Conservation (phyloP, 2,329 filamentous ascomycete genomes). For the Pseudocercospora pini-densiflorae region DNA sequence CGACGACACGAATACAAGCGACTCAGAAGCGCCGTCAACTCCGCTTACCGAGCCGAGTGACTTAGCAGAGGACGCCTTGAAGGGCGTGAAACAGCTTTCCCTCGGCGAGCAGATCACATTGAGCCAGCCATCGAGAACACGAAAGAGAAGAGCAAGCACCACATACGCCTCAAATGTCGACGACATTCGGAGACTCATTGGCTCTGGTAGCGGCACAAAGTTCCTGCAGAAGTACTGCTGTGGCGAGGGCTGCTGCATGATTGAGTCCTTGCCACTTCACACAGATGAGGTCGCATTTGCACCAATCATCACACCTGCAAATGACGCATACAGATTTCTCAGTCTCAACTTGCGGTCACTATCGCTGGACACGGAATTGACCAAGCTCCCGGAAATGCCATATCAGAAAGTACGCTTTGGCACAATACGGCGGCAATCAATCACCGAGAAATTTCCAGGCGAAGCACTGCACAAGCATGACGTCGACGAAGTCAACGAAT, state of each 20-base stretch:
- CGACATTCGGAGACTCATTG: constrained; percentile 63
- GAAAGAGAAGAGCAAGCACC: constrained; percentile 40
- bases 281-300: constrained; percentile 48
- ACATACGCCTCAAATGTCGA: constrained; percentile 56
- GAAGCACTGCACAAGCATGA: constrained; percentile 48
- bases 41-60: constrained; percentile 46
- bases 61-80: constrained; percentile 25
- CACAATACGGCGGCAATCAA: constrained; percentile 35
- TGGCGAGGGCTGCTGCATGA: constrained; percentile 67
- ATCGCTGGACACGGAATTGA: constrained; percentile 70
- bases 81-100: constrained; percentile 24
- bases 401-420: constrained; percentile 69
- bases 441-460: constrained; percentile 62
- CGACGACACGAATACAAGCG: constrained; percentile 30
- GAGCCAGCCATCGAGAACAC: constrained; percentile 28
- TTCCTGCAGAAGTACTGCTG: constrained; percentile 67
- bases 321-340: constrained; percentile 81
- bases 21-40: constrained; percentile 40
- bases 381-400: constrained; percentile 72
- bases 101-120: constrained; percentile 14
- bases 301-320: constrained; percentile 69
- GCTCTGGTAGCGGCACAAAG: constrained; percentile 60
- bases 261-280: constrained; percentile 58
- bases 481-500: constrained; percentile 51
- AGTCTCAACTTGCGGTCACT: constrained; percentile 76